Evolutionary conservation across 345 rosid genomes (phyloP), one percentile per base, ranked within the genome.

Genomic region (Brassica cretica): DNA sequence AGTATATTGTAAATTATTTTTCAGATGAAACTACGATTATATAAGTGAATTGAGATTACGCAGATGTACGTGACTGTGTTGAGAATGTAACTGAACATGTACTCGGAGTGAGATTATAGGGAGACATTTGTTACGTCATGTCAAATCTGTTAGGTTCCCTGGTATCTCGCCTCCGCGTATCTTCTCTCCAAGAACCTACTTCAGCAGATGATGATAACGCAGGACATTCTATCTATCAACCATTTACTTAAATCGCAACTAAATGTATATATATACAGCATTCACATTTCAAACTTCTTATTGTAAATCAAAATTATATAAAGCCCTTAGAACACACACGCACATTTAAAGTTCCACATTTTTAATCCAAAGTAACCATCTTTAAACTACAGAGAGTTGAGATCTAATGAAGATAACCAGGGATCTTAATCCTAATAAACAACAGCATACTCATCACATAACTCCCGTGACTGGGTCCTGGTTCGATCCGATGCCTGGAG

Each of bases 371-470:
- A 37, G 44, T 2, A 10, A 0, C 14, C n/a, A 41, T 41, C 49
- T 41, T 61, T 15, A 73, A 68, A 25, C 76, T 41, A 46, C 15
- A 46, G 0, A 61, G 33, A n/a, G n/a, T n/a, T 41, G 63, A 1
- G 12, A 56, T 2, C 5, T 82, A 82, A 16, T 64, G 77, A 15
- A 94, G 94, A 83, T 94, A 94, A 72, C 85, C 98, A 16, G 98
- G 98, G 87, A 94, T 93, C 87, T 94, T 94, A 75, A 93, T 94
- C 61, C 98, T 96, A 78, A 94, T 89, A 74, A n/a, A n/a, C n/a
- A 94, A 94, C 73, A 94, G 94, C 93, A 89, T 94, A 81, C 90
- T 89, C 98, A 91, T 94, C 9, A 91, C 86, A 85, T 94, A 91
- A 64, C 93, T 2, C 98, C 98, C 71, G 97, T 92, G 37, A 33